phyloP scores from a whole-genome alignment of 2,329 filamentous ascomycete species.

The Neonectria ditissima region DNA sequence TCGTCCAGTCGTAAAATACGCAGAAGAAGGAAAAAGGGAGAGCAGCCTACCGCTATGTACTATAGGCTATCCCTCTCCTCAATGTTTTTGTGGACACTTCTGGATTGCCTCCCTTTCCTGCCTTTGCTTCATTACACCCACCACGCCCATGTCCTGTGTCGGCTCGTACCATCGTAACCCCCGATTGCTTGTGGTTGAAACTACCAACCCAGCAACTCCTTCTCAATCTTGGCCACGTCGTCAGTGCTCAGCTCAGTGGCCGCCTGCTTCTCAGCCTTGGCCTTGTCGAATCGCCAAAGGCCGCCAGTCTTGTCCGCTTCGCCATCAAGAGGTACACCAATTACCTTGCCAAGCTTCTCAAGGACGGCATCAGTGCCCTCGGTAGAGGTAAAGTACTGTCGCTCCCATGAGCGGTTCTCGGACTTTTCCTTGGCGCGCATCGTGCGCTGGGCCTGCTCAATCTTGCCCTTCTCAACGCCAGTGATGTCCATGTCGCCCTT shows the following conservation, averaged over 20 bases:
- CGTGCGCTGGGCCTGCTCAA: slow-evolving; percentile 88
- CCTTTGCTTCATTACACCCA: slow-evolving; percentile 30
- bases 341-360: slow-evolving; percentile 56
- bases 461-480: slow-evolving; percentile 83
- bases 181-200: slow-evolving; percentile 18
- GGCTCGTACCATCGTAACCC: slow-evolving; percentile 12
- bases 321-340: slow-evolving; percentile 62
- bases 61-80: slow-evolving; percentile 34
- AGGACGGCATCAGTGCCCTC: slow-evolving; percentile 60
- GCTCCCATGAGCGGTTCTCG: slow-evolving; percentile 83
- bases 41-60: slow-evolving; percentile 32
- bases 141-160: slow-evolving; percentile 10
- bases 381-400: slow-evolving; percentile 79
- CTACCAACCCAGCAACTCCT: slow-evolving; percentile 57
- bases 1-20: slow-evolving; percentile 21
- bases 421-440: slow-evolving; percentile 77
- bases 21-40: slow-evolving; percentile 24
- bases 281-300: slow-evolving; percentile 68
- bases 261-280: slow-evolving; percentile 55
- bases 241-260: slow-evolving; percentile 53
- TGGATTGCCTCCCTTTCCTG: slow-evolving; percentile 1
- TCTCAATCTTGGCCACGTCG: slow-evolving; percentile 58
- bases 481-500: slow-evolving; percentile 87
- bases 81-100: slow-evolving; percentile 4
- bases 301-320: slow-evolving; percentile 72